Percentiles rank a stretch among this genome's conserved stretches.
These are phyloP conservation scores for Paraconiothyrium sp. DNA, from an alignment of 2,329 filamentous ascomycete genomes.

Conservation along the genomic window DNA sequence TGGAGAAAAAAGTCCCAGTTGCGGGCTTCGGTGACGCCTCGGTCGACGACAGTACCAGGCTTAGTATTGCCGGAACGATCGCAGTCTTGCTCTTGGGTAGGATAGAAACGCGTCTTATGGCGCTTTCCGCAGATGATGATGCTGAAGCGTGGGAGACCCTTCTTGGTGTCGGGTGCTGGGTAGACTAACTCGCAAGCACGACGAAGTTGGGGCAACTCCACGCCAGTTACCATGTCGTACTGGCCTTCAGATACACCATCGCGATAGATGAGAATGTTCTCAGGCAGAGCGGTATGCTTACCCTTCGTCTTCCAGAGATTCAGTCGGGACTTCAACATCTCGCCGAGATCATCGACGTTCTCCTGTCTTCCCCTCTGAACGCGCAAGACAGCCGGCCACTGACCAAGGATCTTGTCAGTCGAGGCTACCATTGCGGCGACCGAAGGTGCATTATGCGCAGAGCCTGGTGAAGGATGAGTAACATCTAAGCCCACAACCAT, in stretches of 20 bases:
- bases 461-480: slow-evolving; percentile 80
- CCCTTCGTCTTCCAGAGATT: slow-evolving; percentile 63
- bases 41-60: slow-evolving; percentile 83
- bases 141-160: slow-evolving; percentile 59
- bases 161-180: slow-evolving; percentile 63
- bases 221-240: slow-evolving; percentile 73
- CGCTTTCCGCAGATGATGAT: slow-evolving; percentile 85
- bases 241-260: slow-evolving; percentile 91
- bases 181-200: slow-evolving; percentile 70
- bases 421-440: slow-evolving; percentile 82
- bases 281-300: slow-evolving; percentile 59
- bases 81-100: slow-evolving; percentile 57
- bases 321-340: slow-evolving; percentile 71
- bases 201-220: slow-evolving; percentile 73
- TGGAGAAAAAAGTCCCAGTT: slow-evolving; percentile 85
- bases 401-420: slow-evolving; percentile 71
- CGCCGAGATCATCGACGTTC: slow-evolving; percentile 71
- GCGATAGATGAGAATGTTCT: slow-evolving; percentile 84
- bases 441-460: slow-evolving; percentile 69
- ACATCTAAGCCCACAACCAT: slow-evolving; percentile 91
- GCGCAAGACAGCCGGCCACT: slow-evolving; percentile 78
- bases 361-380: slow-evolving; percentile 72
- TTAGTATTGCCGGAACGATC: slow-evolving; percentile 67
- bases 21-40: slow-evolving; percentile 72
- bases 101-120: slow-evolving; percentile 87